Conservation (phyloP, 1,284 basidiomycete species). For the Malassezia dermatis region DNA sequence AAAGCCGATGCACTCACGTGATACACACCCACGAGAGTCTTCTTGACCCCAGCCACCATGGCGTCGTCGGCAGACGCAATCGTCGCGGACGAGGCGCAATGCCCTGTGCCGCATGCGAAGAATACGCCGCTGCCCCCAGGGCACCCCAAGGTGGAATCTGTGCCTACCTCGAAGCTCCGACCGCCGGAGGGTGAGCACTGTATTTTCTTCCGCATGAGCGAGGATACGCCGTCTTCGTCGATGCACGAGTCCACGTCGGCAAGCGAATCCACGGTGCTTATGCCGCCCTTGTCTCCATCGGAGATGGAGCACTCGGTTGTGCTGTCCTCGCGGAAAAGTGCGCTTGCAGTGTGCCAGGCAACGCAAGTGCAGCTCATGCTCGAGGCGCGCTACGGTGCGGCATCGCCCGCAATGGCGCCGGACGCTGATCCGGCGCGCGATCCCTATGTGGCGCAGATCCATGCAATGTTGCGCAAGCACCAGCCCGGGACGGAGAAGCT, state of each 20-base stretch:
- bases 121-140: slow-evolving; percentile 43
- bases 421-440: neutral
- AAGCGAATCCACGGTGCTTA: neutral
- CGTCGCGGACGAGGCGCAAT: slow-evolving; percentile 10
- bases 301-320: slow-evolving; percentile 5
- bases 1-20: neutral
- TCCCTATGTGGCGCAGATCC: slow-evolving; percentile 17
- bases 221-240: slow-evolving; percentile 18
- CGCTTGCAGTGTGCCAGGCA: slow-evolving; percentile 28
- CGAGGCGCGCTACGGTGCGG: slow-evolving; percentile 29
- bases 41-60: neutral
- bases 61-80: neutral
- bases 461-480: slow-evolving; percentile 15
- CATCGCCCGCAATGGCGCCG: slow-evolving; percentile 28
- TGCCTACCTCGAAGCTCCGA: slow-evolving; percentile 28
- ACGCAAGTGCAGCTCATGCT: slow-evolving; percentile 37
- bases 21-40: neutral
- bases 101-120: slow-evolving; percentile 42
- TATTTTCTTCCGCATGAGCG: slow-evolving; percentile 42
- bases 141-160: slow-evolving; percentile 35
- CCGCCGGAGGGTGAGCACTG: slow-evolving; percentile 38
- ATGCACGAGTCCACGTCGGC: neutral
- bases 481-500: slow-evolving; percentile 5
- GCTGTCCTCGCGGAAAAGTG: slow-evolving; percentile 18
- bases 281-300: neutral